Evolutionary conservation across 805 yeast genomes (phyloP).

Genomic region (Aciculoconidium aculeatum): DNA sequence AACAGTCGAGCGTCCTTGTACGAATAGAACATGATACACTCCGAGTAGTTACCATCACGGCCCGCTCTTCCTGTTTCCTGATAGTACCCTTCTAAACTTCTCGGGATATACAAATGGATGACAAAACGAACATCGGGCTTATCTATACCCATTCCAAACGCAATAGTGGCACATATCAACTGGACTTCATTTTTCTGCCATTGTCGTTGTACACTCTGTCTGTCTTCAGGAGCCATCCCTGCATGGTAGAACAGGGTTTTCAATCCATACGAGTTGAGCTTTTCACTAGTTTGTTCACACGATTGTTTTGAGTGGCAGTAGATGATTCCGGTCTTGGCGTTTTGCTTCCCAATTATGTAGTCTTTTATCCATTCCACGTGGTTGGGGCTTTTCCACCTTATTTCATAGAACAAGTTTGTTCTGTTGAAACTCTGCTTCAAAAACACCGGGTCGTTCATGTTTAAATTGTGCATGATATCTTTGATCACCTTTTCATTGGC

Average conservation of each 20-base stretch:
- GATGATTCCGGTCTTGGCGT: constrained; percentile 72
- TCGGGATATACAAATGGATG: constrained; percentile 79
- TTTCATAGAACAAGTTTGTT: constrained; percentile 75
- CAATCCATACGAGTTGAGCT: constrained; percentile 56
- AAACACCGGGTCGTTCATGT: constrained; percentile 53
- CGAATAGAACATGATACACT: constrained; percentile 77
- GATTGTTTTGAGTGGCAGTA: constrained; percentile 88
- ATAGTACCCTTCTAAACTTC: constrained; percentile 92
- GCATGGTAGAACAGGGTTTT: constrained; percentile 82
- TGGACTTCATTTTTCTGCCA: constrained; percentile 77
- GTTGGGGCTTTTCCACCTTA: constrained; percentile 56
- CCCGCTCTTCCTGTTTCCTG: constrained; percentile 99
- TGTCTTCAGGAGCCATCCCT: constrained; percentile 79
- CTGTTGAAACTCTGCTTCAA: constrained; percentile 91
- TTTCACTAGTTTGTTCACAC: constrained; percentile 75
- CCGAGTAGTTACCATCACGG: constrained; percentile 81
- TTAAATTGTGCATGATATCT: constrained; percentile 79
- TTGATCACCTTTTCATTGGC: constrained; percentile 85
- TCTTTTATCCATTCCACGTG: constrained; percentile 53
- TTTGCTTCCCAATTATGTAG: constrained; percentile 47
- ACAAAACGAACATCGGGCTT: constrained; percentile 93
- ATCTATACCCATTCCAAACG: constrained; percentile 99
- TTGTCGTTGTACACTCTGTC: constrained; percentile 60
- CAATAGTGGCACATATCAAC: constrained; percentile 94
- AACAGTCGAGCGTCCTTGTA: constrained; percentile 74